Percentiles rank a stretch among this genome's conserved stretches.
These are phyloP conservation scores for Periconia sp. DNA, from an alignment of 2,329 filamentous ascomycete genomes.

Conservation along the genomic window DNA sequence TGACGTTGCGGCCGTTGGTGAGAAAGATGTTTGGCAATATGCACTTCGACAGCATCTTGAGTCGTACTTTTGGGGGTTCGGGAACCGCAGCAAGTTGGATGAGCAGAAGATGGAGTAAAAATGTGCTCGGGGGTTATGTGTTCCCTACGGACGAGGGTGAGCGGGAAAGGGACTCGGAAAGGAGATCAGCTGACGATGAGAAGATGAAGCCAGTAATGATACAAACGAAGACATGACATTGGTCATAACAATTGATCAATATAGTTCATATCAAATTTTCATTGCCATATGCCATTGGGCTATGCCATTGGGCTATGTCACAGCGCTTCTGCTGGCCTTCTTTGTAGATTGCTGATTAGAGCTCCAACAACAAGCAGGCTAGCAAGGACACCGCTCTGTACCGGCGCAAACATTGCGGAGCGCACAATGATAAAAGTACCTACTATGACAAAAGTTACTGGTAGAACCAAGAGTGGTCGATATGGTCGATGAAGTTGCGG, in stretches of 20 bases:
- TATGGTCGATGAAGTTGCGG: constrained; percentile 63
- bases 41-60: constrained; percentile 19
- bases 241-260: too few species aligned
- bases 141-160: constrained; percentile 1
- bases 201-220: not conserved
- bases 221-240: too few species aligned
- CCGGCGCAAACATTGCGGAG: constrained; percentile 64
- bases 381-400: constrained; percentile 60
- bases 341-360: constrained; percentile 38
- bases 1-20: constrained; percentile 23
- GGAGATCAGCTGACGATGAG: not conserved
- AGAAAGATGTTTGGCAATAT: constrained; percentile 16
- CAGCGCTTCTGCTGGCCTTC: constrained; percentile 8
- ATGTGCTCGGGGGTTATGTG: constrained; percentile 4
- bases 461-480: constrained; percentile 59
- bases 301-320: too few species aligned
- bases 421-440: constrained; percentile 66
- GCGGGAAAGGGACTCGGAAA: too few species aligned
- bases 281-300: too few species aligned
- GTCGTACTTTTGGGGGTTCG: constrained; percentile 9
- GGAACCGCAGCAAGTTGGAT: constrained; percentile 3
- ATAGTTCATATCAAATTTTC: too few species aligned
- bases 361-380: constrained; percentile 59
- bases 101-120: constrained; percentile 12
- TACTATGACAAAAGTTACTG: constrained; percentile 61